These are phyloP conservation scores for Stephanocyclus meneghinianus DNA, from an alignment of 352 stramenopile genomes.

Conservation along the genomic window DNA sequence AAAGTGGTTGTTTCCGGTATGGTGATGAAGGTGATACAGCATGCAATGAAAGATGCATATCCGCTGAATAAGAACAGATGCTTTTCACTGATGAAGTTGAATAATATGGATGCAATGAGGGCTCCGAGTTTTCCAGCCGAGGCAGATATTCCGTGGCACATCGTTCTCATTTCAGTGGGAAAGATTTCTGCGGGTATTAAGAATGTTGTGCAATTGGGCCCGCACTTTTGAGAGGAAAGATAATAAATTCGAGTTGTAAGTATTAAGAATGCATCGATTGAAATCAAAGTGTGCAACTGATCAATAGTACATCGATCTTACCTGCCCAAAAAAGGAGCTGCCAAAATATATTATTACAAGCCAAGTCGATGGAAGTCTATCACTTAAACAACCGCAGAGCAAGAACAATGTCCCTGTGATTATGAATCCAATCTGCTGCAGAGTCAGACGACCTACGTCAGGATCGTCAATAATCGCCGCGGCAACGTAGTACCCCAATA, in stretches of 20 bases:
- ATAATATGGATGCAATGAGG: constrained; percentile 69
- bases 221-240: constrained; percentile 40
- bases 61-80: constrained; percentile 67
- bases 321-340: constrained; percentile 74
- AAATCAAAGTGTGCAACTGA: neutral
- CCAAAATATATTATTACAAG: constrained; percentile 75
- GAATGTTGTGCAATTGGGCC: constrained; percentile 86
- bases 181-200: constrained; percentile 89
- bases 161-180: constrained; percentile 86
- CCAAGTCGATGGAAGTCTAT: constrained; percentile 51
- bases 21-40: constrained; percentile 59
- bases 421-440: constrained; percentile 77
- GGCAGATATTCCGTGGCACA: constrained; percentile 88
- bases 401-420: constrained; percentile 78
- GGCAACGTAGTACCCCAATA: constrained; percentile 79
- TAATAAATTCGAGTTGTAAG: too few relatives aligned
- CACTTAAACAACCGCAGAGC: constrained; percentile 61
- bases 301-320: neutral
- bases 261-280: neutral
- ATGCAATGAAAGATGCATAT: constrained; percentile 59
- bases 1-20: constrained; percentile 70
- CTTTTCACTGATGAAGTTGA: constrained; percentile 58
- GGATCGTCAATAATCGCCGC: constrained; percentile 74
- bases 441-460: constrained; percentile 53
- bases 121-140: constrained; percentile 87